Evolutionary conservation across 2,329 filamentous ascomycete species (phyloP).

Genomic region (Hypoxylon rubiginosum): DNA sequence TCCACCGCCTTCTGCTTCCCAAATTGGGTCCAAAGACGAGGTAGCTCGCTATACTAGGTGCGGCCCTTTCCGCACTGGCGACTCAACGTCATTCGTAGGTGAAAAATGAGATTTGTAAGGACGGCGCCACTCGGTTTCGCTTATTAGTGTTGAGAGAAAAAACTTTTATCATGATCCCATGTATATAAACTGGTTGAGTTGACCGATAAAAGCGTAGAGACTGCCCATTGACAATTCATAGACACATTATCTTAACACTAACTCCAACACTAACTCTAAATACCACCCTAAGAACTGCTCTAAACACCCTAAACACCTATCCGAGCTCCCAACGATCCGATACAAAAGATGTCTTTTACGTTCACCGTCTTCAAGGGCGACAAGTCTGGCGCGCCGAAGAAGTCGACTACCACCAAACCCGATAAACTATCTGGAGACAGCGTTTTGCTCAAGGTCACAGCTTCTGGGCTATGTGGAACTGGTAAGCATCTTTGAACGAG

Average conservation of each 20-base stretch:
- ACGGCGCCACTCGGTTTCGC: background rate
- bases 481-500: conserved; percentile 30
- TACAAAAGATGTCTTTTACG: conserved; percentile 6
- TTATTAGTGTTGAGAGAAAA: background rate
- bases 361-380: conserved; percentile 76
- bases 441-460: conserved; percentile 73
- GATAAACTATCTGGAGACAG: conserved; percentile 63
- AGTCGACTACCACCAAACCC: conserved; percentile 61
- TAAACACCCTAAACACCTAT: background rate
- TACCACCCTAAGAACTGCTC: too few relatives aligned
- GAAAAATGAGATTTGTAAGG: conserved; percentile 18
- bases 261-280: too few relatives aligned
- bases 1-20: conserved; percentile 2
- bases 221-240: background rate
- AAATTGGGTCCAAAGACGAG: background rate
- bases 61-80: conserved; percentile 20
- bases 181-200: background rate
- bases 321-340: background rate
- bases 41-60: conserved; percentile 7
- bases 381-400: conserved; percentile 67
- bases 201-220: background rate
- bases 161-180: background rate
- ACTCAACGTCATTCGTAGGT: conserved; percentile 21
- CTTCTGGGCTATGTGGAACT: conserved; percentile 77
- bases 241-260: background rate